Evolutionary conservation across 352 stramenopile genomes (phyloP).

Genomic region (Blastocystis sp.): DNA sequence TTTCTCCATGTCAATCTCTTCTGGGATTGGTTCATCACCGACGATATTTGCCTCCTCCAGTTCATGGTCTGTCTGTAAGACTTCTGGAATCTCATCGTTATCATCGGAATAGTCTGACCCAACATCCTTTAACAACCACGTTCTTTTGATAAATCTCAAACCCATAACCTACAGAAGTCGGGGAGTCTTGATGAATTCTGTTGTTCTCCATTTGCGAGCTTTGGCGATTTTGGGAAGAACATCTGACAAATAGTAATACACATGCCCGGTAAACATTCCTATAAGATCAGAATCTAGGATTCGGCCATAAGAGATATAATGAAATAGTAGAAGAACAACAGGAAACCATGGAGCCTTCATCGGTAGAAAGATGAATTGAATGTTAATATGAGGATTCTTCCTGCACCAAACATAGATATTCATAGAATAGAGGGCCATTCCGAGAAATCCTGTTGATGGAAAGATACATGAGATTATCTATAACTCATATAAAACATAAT

Average conservation of each 20-base stretch:
- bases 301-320: constrained; percentile 38
- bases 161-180: not conserved
- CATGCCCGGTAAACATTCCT: constrained; percentile 36
- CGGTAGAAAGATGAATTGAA: constrained; percentile 58
- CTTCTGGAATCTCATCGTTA: constrained; percentile 44
- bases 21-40: not conserved
- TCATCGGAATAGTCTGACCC: not conserved
- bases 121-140: not conserved
- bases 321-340: constrained; percentile 6
- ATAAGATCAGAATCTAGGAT: constrained; percentile 41
- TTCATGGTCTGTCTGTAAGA: not conserved
- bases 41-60: not conserved
- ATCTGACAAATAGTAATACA: constrained; percentile 62
- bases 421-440: constrained; percentile 53
- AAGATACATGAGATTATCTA: constrained; percentile 58
- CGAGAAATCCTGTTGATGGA: constrained; percentile 32
- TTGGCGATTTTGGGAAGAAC: constrained; percentile 62
- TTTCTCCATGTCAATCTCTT: not conserved
- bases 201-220: constrained; percentile 29
- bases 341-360: constrained; percentile 59
- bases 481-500: not conserved
- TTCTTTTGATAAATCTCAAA: not conserved
- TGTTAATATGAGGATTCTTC: constrained; percentile 59
- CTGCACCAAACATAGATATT: constrained; percentile 61
- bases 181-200: constrained; percentile 33